Evolutionary conservation across 202 grass and related monocot species (phyloP), one percentile per base, ranked within the genome.

Genomic region (Alloteropsis angusta): DNA sequence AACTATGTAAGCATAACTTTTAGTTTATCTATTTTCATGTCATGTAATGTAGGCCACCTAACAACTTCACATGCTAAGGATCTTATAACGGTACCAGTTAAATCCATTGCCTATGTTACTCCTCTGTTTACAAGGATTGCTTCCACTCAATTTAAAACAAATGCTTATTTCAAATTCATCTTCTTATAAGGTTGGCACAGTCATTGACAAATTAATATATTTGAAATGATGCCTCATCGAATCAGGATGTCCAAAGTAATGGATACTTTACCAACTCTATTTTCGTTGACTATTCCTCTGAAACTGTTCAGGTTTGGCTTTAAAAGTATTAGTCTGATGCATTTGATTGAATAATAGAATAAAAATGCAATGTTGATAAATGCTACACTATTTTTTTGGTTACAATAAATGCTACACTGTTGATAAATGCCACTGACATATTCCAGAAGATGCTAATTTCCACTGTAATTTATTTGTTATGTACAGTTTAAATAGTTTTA

Each of bases 1-100:
- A 38, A 14, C 34, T 79, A 38, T 28, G 17, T 39, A 38, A 14
- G 42, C 7, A 57, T 16, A 46, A 22, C 3, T 57, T 32, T 87
- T 7, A 23, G 3, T 49, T 32, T 54, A 53, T 80, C n/a, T 28
- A 4, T 75, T 21, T 48, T 25, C 7, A 54, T 79, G 58, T 32
- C 13, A 23, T 48, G 16, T 32, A 26, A 39, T 78, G 32, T 78
- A 74, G 60, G 25, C 6, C 18, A 75, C 57, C 60, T 79, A 47
- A 79, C 5, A 38, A 69, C 1, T 79, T 75, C 53, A 80, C 68
- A 54, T 60, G 63, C 17, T 11, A 48, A 65, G 30, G 55, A 64
- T 84, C 56, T 69, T 75, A 25, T 84, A 47, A 39, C 39, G 68
- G 25, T 74, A 32, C 25, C 23, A 45, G 68, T 79, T 74, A 80